Percentiles rank a stretch among this genome's conserved stretches.
phyloP scores from a whole-genome alignment of 2,329 filamentous ascomycete species.

The Sodiomyces alkalinus region DNA sequence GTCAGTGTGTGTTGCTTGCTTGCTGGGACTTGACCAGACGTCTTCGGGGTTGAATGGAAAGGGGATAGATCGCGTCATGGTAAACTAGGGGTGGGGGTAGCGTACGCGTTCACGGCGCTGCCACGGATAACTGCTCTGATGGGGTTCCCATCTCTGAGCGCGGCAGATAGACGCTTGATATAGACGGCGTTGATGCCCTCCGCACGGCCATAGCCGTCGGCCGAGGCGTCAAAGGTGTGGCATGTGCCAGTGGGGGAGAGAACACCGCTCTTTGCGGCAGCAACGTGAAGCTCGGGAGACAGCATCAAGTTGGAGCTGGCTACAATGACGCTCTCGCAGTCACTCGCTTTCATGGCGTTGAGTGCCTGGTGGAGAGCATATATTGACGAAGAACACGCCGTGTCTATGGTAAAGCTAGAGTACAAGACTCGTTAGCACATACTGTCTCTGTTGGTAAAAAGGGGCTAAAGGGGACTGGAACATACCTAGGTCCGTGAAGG shows the following conservation, averaged over 20 bases:
- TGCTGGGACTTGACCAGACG: no score
- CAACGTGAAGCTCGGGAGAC: slow-evolving; percentile 2
- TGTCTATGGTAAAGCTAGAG: slow-evolving; percentile 18
- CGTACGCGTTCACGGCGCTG: slow-evolving; percentile 13
- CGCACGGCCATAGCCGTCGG: slow-evolving; percentile 19
- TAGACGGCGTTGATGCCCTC: slow-evolving; percentile 17
- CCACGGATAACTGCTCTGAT: slow-evolving; percentile 11
- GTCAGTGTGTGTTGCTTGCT: no score
- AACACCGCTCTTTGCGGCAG: slow-evolving; percentile 6
- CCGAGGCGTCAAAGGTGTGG: slow-evolving; percentile 17
- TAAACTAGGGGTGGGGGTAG: no score
- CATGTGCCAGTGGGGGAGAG: slow-evolving; percentile 11
- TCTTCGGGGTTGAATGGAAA: no score
- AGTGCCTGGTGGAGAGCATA: slow-evolving; percentile 16
- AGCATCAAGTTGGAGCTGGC: slow-evolving; percentile 20
- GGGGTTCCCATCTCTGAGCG: slow-evolving; percentile 11
- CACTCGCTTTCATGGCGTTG: slow-evolving; percentile 15
- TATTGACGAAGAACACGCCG: slow-evolving; percentile 22
- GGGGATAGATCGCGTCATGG: no score
- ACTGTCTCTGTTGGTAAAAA: no score
- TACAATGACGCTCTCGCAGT: slow-evolving; percentile 18
- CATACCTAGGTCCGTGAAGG: slow-evolving; percentile 16
- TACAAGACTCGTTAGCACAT: slow-evolving; percentile 11
- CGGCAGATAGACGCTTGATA: slow-evolving; percentile 15
- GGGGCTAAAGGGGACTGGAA: neutral